Evolutionary conservation across 2,329 filamentous ascomycete genomes (phyloP), one percentile per base, ranked within the genome.

Genomic region (Xylariaceae sp.): DNA sequence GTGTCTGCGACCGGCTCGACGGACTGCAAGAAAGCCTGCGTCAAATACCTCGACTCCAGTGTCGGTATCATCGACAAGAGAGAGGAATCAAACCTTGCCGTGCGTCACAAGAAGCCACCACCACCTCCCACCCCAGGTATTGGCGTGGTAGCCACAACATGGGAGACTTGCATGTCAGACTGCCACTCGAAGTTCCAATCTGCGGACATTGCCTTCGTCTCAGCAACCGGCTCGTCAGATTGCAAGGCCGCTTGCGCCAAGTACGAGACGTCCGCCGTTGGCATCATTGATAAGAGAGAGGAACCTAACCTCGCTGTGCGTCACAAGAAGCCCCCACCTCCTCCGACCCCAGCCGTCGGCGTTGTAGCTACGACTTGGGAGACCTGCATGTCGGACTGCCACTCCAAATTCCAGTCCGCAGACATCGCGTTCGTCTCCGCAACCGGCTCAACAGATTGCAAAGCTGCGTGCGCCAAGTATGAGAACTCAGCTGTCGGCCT

Each of bases 201-300:
- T 1, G 55, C 52, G 1, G 45, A 47, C 13, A 51, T 62, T 48
- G 53, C 17, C 54, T 47, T 51, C n/a, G 13, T 47, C 4, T 34
- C 59, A 10, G 50, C 30, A 1, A 35, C 41, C 15, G 52, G 52
- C 2, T 5, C 37, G 17, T 9, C 11, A 11, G 30, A 39, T 23
- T 58, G 56, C 51, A 37, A 53, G 44, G 13, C 13, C 18, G 11
- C 23, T 10, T 58, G 56, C 56, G 49, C 37, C 8, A 23, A 13
- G 15, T 17, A 37, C 3, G 13, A 17, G 4, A 35, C 51, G 15
- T 30, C 49, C 1, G 57, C 44, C 6, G 39, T 59, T 1, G 4
- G 49, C 10, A 39, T 63, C 7, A 8, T 61, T 35, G n/a, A 15
- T 47, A 59, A 57, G 51, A 59, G 53, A 15, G 56, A 53, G 51